phyloP scores from a whole-genome alignment of 768 basidiomycete genomes.

The Clitopilus hobsonii region DNA sequence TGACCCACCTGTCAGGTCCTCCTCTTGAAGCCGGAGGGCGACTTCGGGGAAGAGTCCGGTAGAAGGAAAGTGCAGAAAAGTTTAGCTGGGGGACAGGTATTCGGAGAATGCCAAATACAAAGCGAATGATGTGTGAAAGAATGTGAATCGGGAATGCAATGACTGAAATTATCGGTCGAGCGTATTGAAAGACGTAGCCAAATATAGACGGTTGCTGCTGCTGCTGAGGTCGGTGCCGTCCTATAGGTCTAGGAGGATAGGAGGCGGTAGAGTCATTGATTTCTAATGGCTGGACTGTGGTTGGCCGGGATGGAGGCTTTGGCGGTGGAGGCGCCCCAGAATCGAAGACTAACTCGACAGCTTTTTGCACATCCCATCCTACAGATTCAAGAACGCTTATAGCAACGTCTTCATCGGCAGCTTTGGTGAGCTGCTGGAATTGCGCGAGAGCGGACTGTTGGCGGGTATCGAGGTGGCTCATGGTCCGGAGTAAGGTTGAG shows the following conservation, averaged over 20 bases:
- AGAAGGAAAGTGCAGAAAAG: constrained; percentile 44
- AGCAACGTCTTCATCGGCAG: constrained; percentile 57
- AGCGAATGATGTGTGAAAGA: constrained; percentile 55
- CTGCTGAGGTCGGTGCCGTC: background rate
- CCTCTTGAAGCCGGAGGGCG: constrained; percentile 34
- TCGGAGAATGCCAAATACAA: constrained; percentile 61
- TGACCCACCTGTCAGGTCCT: constrained; percentile 72
- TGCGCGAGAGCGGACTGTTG: constrained; percentile 33
- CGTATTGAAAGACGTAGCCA: constrained; percentile 9
- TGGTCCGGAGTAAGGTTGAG: constrained; percentile 5
- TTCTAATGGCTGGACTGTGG: constrained; percentile 35
- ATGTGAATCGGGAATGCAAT: constrained; percentile 58
- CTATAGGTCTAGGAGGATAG: constrained; percentile 9
- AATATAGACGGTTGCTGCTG: constrained; percentile 11
- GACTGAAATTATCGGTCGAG: constrained; percentile 39
- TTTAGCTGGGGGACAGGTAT: constrained; percentile 60
- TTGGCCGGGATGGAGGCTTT: constrained; percentile 10
- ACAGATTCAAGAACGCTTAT: constrained; percentile 57
- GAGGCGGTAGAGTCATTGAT: constrained; percentile 44
- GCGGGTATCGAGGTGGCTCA: constrained; percentile 15
- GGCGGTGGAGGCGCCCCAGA: constrained; percentile 13
- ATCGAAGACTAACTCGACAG: constrained; percentile 58
- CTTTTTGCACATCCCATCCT: constrained; percentile 68
- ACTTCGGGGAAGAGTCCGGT: constrained; percentile 31
- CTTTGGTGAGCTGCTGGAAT: constrained; percentile 54